A percentile compares a stretch with the other conserved stretches of the same genome.
Conservation (phyloP, 2,329 filamentous ascomycete species). For the Paecilomyces sp. region DNA sequence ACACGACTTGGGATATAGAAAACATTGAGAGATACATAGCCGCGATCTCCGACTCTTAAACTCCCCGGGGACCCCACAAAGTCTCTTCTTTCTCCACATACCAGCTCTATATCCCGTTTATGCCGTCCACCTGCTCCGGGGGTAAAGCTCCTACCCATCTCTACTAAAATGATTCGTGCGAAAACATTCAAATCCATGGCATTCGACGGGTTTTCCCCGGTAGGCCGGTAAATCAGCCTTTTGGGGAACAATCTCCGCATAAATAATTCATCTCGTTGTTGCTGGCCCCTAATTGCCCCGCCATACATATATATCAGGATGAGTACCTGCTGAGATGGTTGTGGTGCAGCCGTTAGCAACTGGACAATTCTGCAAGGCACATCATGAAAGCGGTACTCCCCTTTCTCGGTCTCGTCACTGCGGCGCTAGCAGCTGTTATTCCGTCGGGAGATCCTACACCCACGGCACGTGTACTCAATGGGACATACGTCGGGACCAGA, state of each 20-base stretch:
- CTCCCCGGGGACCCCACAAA: neutral
- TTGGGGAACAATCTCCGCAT: neutral
- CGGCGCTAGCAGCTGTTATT: neutral
- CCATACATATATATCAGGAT: neutral
- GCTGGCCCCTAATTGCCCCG: neutral
- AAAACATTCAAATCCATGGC: neutral
- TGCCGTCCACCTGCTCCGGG: neutral
- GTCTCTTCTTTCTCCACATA: neutral
- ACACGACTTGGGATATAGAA: neutral
- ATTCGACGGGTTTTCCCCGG: neutral
- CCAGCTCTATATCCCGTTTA: neutral
- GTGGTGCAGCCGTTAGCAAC: neutral
- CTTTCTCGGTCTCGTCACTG: neutral
- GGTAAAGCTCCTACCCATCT: neutral
- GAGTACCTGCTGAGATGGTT: neutral
- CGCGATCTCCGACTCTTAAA: neutral
- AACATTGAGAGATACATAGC: neutral
- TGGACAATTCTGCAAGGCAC: neutral
- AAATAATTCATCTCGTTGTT: neutral
- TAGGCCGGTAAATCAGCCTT: neutral
- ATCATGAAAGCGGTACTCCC: neutral
- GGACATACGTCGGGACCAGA: constrained; percentile 41
- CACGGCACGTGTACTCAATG: constrained; percentile 34
- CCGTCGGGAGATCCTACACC: constrained; percentile 9
- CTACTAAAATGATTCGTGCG: neutral